Percentiles rank a stretch among this genome's conserved stretches.
Conservation (phyloP, 2,329 filamentous ascomycete species). For the Ceratocystis lukuohia region DNA sequence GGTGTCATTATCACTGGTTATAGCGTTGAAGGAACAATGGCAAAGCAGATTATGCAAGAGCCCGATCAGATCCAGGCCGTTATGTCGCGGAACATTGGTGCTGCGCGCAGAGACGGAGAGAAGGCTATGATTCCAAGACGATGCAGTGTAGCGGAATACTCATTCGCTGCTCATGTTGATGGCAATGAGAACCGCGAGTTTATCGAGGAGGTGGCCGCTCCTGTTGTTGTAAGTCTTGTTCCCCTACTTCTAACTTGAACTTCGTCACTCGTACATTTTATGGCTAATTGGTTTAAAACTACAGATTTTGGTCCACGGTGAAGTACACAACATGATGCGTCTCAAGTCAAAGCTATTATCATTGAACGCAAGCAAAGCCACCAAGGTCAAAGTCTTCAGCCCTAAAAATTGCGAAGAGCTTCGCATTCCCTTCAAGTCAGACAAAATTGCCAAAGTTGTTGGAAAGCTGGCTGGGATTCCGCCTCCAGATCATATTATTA, state of each 20-base stretch:
- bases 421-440: constrained; percentile 84
- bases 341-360: constrained; percentile 88
- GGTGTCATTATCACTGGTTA: constrained; percentile 98
- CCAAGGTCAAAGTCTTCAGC: constrained; percentile 83
- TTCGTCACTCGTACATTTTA: not conserved
- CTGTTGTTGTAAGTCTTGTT: constrained; percentile 66
- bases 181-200: constrained; percentile 93
- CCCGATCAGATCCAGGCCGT: constrained; percentile 90
- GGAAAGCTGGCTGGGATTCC: constrained; percentile 77
- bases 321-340: constrained; percentile 96
- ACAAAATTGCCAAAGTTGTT: constrained; percentile 92
- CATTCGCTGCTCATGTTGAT: constrained; percentile 93
- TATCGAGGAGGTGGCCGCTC: constrained; percentile 83
- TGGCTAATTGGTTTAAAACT: not conserved
- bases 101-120: constrained; percentile 58
- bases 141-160: constrained; percentile 87
- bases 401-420: constrained; percentile 92
- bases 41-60: constrained; percentile 86
- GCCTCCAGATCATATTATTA: constrained; percentile 40
- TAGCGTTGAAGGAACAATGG: constrained; percentile 97
- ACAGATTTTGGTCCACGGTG: constrained; percentile 72
- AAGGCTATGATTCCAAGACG: constrained; percentile 83
- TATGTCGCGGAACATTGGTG: constrained; percentile 61
- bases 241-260: not conserved
- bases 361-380: constrained; percentile 68